These are phyloP conservation scores for Apophysomyces sp. DNA, from an alignment of 371 early-diverging fungal genomes.

Conservation along the genomic window DNA sequence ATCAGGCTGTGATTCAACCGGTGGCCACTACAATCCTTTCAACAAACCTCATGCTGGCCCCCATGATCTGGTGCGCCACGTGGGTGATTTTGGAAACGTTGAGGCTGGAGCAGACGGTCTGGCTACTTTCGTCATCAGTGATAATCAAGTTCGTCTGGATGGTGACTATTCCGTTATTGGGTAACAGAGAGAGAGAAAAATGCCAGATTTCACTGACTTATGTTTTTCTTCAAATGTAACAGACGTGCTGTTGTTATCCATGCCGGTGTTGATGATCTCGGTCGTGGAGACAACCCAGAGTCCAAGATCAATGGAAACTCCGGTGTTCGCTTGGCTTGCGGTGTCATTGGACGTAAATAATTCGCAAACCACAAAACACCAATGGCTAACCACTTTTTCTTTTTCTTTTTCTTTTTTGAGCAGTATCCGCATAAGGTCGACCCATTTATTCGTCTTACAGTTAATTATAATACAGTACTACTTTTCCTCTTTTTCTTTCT, in stretches of 20 bases:
- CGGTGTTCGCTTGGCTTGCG: slow-evolving; percentile 85
- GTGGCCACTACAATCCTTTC: slow-evolving; percentile 79
- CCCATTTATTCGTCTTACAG: too few relatives aligned
- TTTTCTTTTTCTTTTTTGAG: too few relatives aligned
- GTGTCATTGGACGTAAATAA: slow-evolving; percentile 74
- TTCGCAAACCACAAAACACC: too few relatives aligned
- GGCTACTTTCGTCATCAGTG: slow-evolving; percentile 50
- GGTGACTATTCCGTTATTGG: slow-evolving; percentile 72
- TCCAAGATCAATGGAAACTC: slow-evolving; percentile 85
- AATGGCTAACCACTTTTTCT: too few relatives aligned
- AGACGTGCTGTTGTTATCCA: slow-evolving; percentile 87
- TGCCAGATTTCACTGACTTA: too few relatives aligned
- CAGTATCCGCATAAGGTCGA: too few relatives aligned
- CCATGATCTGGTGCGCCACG: slow-evolving; percentile 62
- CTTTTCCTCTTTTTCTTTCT: too few relatives aligned
- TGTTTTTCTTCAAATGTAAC: not conserved
- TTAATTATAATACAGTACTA: too few relatives aligned
- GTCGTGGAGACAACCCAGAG: slow-evolving; percentile 73
- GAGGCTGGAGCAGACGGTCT: slow-evolving; percentile 50
- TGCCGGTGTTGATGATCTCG: slow-evolving; percentile 83
- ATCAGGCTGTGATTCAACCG: slow-evolving; percentile 64
- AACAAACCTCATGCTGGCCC: slow-evolving; percentile 75
- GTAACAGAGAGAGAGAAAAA: too few relatives aligned
- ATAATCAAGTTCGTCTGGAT: slow-evolving; percentile 62
- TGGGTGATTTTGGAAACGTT: slow-evolving; percentile 86